phyloP scores from a whole-genome alignment of 2,329 filamentous ascomycete genomes.

The Penicillium sclerotigenum region DNA sequence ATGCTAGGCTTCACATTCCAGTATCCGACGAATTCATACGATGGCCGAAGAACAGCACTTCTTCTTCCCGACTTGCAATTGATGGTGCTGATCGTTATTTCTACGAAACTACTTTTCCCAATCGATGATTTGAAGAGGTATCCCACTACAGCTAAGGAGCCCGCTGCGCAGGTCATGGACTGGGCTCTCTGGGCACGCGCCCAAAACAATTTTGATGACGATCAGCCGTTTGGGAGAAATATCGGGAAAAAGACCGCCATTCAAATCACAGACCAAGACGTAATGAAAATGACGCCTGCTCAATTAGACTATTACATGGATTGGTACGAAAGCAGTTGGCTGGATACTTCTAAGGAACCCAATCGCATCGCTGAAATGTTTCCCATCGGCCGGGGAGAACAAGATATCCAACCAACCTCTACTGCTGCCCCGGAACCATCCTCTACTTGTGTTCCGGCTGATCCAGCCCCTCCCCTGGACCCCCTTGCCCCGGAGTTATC shows the following conservation, averaged over 20 bases:
- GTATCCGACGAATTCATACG: slow-evolving; percentile 38
- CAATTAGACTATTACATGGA: slow-evolving; percentile 74
- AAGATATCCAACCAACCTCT: slow-evolving; percentile 10
- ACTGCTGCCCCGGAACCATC: slow-evolving; percentile 1
- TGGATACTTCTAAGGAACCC: slow-evolving; percentile 29
- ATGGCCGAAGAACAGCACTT: slow-evolving; percentile 38
- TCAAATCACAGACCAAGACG: slow-evolving; percentile 58
- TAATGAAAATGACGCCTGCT: slow-evolving; percentile 58
- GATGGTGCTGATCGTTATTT: slow-evolving; percentile 67
- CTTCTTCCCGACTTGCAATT: slow-evolving; percentile 73
- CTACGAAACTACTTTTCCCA: slow-evolving; percentile 76
- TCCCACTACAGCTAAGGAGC: slow-evolving; percentile 52
- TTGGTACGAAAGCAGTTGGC: slow-evolving; percentile 70
- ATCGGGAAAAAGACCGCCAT: slow-evolving; percentile 50
- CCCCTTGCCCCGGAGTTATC: neutral
- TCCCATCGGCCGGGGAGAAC: slow-evolving; percentile 30
- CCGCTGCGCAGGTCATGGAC: slow-evolving; percentile 60
- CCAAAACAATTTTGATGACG: slow-evolving; percentile 43
- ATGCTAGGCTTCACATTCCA: slow-evolving; percentile 59
- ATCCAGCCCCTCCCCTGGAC: neutral
- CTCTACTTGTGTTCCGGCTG: slow-evolving; percentile 2
- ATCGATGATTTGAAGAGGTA: slow-evolving; percentile 59
- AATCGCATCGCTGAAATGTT: slow-evolving; percentile 45
- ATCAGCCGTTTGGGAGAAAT: slow-evolving; percentile 31
- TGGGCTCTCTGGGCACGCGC: slow-evolving; percentile 68